Conservation (phyloP, 2,329 filamentous ascomycete genomes). For the Malbranchea cinnamomea region DNA sequence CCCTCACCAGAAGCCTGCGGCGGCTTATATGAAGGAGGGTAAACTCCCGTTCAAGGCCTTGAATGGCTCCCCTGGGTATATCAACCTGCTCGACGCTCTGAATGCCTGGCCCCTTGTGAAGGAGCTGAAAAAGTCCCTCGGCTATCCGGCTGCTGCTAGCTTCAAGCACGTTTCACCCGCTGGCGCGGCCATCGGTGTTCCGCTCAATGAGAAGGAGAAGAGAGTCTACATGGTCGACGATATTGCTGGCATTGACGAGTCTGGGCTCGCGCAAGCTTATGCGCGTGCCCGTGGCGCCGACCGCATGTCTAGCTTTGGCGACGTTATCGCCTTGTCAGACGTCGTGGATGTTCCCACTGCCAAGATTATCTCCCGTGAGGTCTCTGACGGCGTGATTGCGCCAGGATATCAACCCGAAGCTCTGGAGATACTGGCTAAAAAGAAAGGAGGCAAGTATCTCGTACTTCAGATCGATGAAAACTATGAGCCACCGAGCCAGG, state of each 20-base stretch:
- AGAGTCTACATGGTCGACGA: constrained; percentile 99
- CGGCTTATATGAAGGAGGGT: constrained; percentile 59
- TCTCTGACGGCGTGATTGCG: constrained; percentile 92
- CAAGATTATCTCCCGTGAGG: constrained; percentile 94
- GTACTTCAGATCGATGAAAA: constrained; percentile 86
- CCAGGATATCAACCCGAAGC: constrained; percentile 74
- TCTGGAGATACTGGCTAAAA: constrained; percentile 84
- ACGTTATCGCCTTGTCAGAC: constrained; percentile 86
- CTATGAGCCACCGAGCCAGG: constrained; percentile 59
- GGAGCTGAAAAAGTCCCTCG: constrained; percentile 80
- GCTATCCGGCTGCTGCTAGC: constrained; percentile 79
- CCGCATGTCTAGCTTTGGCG: constrained; percentile 97
- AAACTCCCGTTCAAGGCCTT: constrained; percentile 90
- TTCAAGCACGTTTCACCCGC: constrained; percentile 99
- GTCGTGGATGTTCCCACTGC: constrained; percentile 83
- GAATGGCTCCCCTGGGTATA: constrained; percentile 79
- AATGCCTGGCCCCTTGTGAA: constrained; percentile 97
- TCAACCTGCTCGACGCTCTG: constrained; percentile 90
- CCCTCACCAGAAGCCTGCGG: constrained; percentile 93
- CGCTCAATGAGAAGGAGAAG: constrained; percentile 71
- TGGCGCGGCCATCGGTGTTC: constrained; percentile 83
- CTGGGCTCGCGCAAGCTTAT: constrained; percentile 81
- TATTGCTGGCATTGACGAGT: constrained; percentile 75
- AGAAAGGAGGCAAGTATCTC: constrained; percentile 95
- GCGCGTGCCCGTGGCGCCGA: constrained; percentile 90